A percentile compares a stretch with the other conserved stretches of the same genome.
Evolutionary conservation across 768 basidiomycete species (phyloP).

Genomic region (Gelatoporia subvermispora): DNA sequence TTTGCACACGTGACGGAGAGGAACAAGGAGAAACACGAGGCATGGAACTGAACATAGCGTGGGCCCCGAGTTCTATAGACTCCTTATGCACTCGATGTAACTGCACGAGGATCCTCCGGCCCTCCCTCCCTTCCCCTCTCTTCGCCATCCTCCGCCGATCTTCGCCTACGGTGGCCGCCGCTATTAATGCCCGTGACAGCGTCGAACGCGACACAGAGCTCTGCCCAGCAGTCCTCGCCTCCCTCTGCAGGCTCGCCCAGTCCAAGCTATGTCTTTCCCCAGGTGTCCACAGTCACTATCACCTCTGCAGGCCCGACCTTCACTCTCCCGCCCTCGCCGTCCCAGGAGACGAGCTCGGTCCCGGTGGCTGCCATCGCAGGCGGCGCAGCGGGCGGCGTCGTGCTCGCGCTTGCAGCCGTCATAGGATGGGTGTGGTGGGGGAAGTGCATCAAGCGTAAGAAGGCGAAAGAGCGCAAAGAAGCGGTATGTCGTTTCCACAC

Average conservation of each 20-base stretch:
- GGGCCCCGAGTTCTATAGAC: too few species aligned
- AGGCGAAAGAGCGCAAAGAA: conserved; percentile 27
- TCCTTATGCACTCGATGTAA: too few species aligned
- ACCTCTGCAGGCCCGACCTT: conserved; percentile 12
- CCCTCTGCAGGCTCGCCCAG: background rate
- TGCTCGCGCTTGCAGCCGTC: conserved; percentile 39
- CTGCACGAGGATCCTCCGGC: conserved; percentile 2
- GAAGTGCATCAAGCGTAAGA: conserved; percentile 33
- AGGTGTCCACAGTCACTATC: conserved; percentile 25
- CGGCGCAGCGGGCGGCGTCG: conserved; percentile 42
- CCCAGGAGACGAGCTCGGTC: conserved; percentile 14
- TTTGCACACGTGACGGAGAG: background rate
- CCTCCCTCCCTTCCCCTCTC: conserved; percentile 2
- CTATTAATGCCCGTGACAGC: conserved; percentile 8
- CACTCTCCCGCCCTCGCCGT: conserved; percentile 2
- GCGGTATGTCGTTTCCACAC: conserved; percentile 19
- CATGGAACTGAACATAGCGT: too few species aligned
- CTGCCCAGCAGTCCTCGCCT: background rate
- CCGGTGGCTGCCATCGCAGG: conserved; percentile 50
- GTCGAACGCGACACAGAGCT: conserved; percentile 7
- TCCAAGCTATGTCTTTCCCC: background rate
- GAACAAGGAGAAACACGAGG: too few species aligned
- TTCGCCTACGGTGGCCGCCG: background rate
- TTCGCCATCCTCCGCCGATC: background rate
- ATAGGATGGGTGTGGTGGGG: conserved; percentile 47